Evolutionary conservation across 257 asterid genomes (phyloP).

Genomic region (Eucommia ulmoides): DNA sequence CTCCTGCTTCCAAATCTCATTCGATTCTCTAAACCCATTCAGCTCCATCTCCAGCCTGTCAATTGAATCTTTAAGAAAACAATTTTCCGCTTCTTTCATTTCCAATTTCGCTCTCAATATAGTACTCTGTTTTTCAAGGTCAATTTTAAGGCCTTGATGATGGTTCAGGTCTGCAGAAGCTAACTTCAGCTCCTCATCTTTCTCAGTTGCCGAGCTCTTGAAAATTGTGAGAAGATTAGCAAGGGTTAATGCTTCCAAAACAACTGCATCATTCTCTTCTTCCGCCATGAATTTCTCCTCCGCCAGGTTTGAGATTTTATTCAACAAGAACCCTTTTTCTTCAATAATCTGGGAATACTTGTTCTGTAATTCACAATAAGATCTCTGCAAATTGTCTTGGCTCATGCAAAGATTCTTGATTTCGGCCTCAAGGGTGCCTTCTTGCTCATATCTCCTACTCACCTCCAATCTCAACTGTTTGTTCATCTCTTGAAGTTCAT

Average conservation of each 20-base stretch:
- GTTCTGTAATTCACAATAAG: constrained; percentile 33
- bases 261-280: constrained; percentile 37
- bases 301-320: constrained; percentile 37
- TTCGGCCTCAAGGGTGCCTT: constrained; percentile 33
- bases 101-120: constrained; percentile 39
- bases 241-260: constrained; percentile 41
- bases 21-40: constrained; percentile 29
- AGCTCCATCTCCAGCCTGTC: constrained; percentile 47
- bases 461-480: constrained; percentile 34
- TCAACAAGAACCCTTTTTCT: constrained; percentile 41
- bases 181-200: constrained; percentile 30
- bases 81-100: constrained; percentile 45
- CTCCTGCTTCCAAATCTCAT: constrained; percentile 33
- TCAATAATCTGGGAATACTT: constrained; percentile 31
- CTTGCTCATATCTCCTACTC: constrained; percentile 26
- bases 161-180: constrained; percentile 37
- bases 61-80: constrained; percentile 40
- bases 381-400: constrained; percentile 36
- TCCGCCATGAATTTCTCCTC: constrained; percentile 43
- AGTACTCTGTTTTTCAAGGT: constrained; percentile 36
- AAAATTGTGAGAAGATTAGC: constrained; percentile 32
- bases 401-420: constrained; percentile 28
- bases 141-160: constrained; percentile 29
- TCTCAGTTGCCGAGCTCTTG: constrained; percentile 37
- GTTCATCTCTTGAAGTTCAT: constrained; percentile 45